A percentile compares a stretch with the other conserved stretches of the same genome.
phyloP scores from a whole-genome alignment of 73 alveolate genomes.

The Effrenium voratum region DNA sequence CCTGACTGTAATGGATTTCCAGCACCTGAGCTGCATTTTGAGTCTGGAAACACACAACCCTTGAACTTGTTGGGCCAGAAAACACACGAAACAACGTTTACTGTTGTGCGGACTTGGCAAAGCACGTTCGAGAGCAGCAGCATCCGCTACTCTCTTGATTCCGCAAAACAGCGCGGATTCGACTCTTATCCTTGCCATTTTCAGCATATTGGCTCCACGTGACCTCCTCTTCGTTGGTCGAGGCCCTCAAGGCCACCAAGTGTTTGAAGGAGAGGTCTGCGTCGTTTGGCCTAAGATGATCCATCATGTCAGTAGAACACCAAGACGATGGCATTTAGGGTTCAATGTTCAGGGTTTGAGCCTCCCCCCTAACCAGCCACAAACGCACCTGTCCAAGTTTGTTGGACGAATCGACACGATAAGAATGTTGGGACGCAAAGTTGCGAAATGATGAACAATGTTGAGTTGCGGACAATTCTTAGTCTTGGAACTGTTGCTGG shows the following conservation, averaged over 20 bases:
- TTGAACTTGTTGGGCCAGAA: not conserved
- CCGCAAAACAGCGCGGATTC: not conserved
- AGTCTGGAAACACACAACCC: not conserved
- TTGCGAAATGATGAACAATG: not conserved
- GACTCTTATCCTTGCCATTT: not conserved
- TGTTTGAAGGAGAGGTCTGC: conserved; percentile 12
- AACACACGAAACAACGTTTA: not conserved
- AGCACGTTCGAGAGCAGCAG: not conserved
- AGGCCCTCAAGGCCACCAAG: not conserved
- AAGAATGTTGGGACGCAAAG: not conserved
- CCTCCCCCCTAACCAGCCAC: not conserved
- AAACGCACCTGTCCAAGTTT: too few relatives aligned
- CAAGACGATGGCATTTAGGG: too few relatives aligned
- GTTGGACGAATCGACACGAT: not conserved
- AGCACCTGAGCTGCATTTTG: not conserved
- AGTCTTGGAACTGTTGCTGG: too few relatives aligned
- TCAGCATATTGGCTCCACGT: not conserved
- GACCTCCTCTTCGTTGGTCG: not conserved
- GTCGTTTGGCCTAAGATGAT: not conserved
- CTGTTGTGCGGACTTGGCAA: not conserved
- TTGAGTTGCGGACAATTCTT: too few relatives aligned
- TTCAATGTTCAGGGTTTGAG: not conserved
- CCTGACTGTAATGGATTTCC: not conserved
- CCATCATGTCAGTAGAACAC: too few relatives aligned
- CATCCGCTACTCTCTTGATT: not conserved